A percentile compares a stretch with the other conserved stretches of the same genome.
Evolutionary conservation across 163 green algal species (phyloP).

Genomic region (Chlamydomonas reinhardtii): DNA sequence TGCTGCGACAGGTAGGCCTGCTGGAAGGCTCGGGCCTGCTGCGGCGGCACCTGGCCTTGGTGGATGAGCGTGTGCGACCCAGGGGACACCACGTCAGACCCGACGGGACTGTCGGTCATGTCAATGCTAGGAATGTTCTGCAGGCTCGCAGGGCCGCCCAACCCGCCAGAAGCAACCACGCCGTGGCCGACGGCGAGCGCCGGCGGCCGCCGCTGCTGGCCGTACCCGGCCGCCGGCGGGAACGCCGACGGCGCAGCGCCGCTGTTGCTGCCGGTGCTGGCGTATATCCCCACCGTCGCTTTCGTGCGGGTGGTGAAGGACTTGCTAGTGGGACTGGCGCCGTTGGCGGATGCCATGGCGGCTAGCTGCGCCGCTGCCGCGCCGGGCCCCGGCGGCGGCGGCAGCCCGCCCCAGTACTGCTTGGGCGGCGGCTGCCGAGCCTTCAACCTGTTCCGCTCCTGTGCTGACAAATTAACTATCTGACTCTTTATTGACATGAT

Average conservation of each 20-base stretch:
- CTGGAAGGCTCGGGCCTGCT: neutral
- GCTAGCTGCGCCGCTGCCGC: too few species aligned
- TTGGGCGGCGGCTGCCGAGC: slow-evolving; percentile 15
- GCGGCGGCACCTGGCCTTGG: neutral
- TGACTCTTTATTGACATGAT: slow-evolving; percentile 42
- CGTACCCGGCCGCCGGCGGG: neutral
- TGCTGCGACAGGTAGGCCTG: neutral
- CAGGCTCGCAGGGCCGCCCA: neutral
- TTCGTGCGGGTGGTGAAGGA: neutral
- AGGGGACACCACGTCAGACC: slow-evolving; percentile 8
- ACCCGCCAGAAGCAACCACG: neutral
- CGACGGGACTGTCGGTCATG: slow-evolving; percentile 27
- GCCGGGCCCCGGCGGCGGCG: too few species aligned
- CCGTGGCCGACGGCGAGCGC: neutral
- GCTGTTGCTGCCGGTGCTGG: neutral
- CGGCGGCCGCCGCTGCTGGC: slow-evolving; percentile 8
- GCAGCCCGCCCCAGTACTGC: slow-evolving; percentile 17
- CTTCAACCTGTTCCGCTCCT: slow-evolving; percentile 20
- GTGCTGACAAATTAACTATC: slow-evolving; percentile 10
- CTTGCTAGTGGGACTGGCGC: neutral
- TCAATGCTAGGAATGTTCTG: slow-evolving; percentile 21
- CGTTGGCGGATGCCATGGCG: too few species aligned
- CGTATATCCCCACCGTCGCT: neutral
- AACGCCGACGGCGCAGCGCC: neutral
- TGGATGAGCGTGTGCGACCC: neutral